Base-by-base conservation (phyloP, 2,329 filamentous ascomycete species). In the Alternaria sp. region DNA sequence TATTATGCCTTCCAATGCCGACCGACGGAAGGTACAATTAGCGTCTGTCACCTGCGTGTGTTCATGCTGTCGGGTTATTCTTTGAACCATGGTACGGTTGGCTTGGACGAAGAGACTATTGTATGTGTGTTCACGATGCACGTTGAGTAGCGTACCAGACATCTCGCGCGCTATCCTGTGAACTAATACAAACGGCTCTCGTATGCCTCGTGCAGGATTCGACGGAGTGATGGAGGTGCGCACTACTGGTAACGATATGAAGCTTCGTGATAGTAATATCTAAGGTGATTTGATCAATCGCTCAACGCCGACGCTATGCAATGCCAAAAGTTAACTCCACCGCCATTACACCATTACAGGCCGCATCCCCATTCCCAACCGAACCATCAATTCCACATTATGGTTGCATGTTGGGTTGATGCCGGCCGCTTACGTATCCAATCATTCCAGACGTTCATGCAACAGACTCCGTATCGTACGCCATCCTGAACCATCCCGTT, bases 241-340 rank as follows among this genome's bases (percentile, higher is more conserved):
- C 49, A 40, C 49, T 1, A 2, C 2, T 15, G 36, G 28, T 5
- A 25, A 25, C 32, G 46, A 58, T 44, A 32, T 43, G 46, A 52
- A 52, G 46, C 56, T 43, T 21, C 36, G 36, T 50, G 17, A 61
- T 57, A 61, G 45, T 44, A 51, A 51, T 43, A 49, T 44, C 36
- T 30, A 56, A 52, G 51, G 28, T 47, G 36, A 56, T 59, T 30
- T 45, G 19, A 47, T 56, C 25, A 36, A 43, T 59, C 57, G 57
- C 57, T 67, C 70, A 69, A 71, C 74, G 74, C 73, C 75, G 68
- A 71, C 74, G 73, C 75, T 76, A 75, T 76, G 73, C 73, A 73
- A 61, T 62, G 56, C 61, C 46, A 59, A 66, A 62, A 57, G 17
- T 54, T 46, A 59, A 47, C 50, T 43, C 51, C 43, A 59, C 45